A percentile compares a stretch with the other conserved stretches of the same genome.
These are phyloP conservation scores for Cicer arietinum DNA, from an alignment of 306 rosid species.

Conservation along the genomic window DNA sequence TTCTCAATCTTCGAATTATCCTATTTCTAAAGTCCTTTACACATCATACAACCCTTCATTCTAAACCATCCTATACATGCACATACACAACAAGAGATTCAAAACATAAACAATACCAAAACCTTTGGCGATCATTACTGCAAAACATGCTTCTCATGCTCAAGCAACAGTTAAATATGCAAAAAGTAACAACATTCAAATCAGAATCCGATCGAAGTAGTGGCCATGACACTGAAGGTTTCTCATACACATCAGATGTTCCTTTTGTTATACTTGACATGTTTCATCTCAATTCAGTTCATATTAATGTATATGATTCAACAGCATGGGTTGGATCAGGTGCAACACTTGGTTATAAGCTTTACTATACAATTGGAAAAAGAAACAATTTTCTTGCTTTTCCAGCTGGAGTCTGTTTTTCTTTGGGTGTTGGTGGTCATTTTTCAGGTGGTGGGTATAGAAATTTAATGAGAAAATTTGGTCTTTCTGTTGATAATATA, in stretches of 20 bases:
- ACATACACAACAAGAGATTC: not conserved
- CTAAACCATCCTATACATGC: not conserved
- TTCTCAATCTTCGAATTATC: not conserved
- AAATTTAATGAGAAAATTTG: conserved; percentile 71
- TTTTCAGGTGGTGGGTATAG: conserved; percentile 87
- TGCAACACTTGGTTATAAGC: conserved; percentile 33
- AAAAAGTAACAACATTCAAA: too few species aligned
- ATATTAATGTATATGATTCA: not conserved
- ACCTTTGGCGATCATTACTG: not conserved
- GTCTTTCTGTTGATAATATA: conserved; percentile 68
- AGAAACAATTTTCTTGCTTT: conserved; percentile 35
- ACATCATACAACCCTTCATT: not conserved
- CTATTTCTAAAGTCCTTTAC: not conserved
- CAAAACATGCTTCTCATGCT: not conserved
- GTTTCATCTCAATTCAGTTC: conserved; percentile 17
- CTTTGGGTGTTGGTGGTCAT: conserved; percentile 77
- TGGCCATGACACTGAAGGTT: conserved; percentile 55
- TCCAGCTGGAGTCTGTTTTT: conserved; percentile 61
- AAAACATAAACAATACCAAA: not conserved
- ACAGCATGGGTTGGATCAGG: conserved; percentile 44
- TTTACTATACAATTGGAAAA: conserved; percentile 38
- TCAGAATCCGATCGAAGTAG: conserved; percentile 59
- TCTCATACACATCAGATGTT: not conserved
- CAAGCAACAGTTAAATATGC: not conserved
- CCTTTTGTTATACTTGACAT: conserved; percentile 49